Evolutionary conservation across 805 yeast species (phyloP), one percentile per base, ranked within the genome.

Genomic region (Teunomyces lycoperdinae): DNA sequence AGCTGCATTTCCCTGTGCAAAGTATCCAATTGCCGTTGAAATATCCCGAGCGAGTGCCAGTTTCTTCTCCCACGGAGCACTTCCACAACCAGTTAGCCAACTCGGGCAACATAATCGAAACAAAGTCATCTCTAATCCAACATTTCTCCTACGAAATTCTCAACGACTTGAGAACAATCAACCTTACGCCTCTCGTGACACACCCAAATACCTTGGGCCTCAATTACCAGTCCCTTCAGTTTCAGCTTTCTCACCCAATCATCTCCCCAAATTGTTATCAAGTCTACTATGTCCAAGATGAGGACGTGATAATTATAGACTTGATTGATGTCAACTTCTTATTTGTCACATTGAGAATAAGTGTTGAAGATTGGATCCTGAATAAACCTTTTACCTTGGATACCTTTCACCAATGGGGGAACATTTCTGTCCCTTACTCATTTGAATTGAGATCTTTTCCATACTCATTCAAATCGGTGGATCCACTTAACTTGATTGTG

Each of bases 391-490:
- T 62, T 43, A 43, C 50, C 10, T 48, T 61, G 42, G 61, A 59
- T 34, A 68, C 65, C 31, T 67, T 78, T 47, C 60, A 62, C 44
- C 67, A 76, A 40, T 89, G 95, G 94, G 81, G 88, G 46, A 74
- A 74, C 50, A 80, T 84, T 46, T 78, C 87, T 6, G 78, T 79
- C 32, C 91, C 94, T 0, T 87, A 84, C 62, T 70, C 77, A n/a
- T 73, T 73, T 55, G 78, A 73, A 48, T 61, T 73, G 47, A 60
- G 73, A 39, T 67, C 70, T 3, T 48, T 62, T 20, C 89, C 92
- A 1, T 78, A 79, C 38, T 64, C 74, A 16, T 56, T 86, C 50
- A 68, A 73, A 43, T 62, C 84, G 1, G 63, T 83, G 11, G 74
- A 79, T 29, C 51, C 67, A 0, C 56, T 60, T 2, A 73, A 76